Evolutionary conservation across 805 yeast species (phyloP).

Genomic region (Candida oleophila): DNA sequence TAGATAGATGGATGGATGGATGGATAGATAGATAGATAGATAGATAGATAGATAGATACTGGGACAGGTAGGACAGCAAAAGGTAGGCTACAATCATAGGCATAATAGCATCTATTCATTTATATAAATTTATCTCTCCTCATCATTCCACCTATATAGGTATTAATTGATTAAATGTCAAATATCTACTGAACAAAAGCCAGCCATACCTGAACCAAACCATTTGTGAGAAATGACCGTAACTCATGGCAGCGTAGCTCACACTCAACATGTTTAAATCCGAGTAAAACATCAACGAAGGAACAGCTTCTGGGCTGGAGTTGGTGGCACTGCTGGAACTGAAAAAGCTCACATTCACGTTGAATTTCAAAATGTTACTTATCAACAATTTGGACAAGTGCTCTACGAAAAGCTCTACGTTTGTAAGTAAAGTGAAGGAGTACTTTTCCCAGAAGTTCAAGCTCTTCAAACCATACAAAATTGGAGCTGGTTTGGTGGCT

Average conservation of each 20-base stretch:
- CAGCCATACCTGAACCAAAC: constrained; percentile 94
- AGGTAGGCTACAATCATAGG: no score
- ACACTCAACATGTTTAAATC: constrained; percentile 40
- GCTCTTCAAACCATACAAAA: constrained; percentile 31
- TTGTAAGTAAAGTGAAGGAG: constrained; percentile 45
- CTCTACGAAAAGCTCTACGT: constrained; percentile 37
- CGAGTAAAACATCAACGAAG: constrained; percentile 32
- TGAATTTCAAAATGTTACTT: constrained; percentile 28
- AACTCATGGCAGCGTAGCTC: constrained; percentile 69
- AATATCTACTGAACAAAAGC: constrained; percentile 74
- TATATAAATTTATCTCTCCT: not conserved
- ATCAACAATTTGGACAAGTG: constrained; percentile 32
- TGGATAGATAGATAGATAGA: no score
- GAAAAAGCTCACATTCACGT: constrained; percentile 40
- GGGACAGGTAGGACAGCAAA: no score
- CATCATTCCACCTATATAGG: constrained; percentile 6
- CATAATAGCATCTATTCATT: not conserved
- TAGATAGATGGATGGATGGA: no score
- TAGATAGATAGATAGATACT: no score
- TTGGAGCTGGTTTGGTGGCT: not conserved
- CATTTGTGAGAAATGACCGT: constrained; percentile 86
- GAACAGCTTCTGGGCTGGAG: not conserved
- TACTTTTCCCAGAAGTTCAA: constrained; percentile 48
- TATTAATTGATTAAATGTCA: constrained; percentile 69
- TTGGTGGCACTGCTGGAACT: constrained; percentile 4